Evolutionary conservation across 345 rosid genomes (phyloP), one percentile per base, ranked within the genome.

Genomic region (Arabidopsis suecica): DNA sequence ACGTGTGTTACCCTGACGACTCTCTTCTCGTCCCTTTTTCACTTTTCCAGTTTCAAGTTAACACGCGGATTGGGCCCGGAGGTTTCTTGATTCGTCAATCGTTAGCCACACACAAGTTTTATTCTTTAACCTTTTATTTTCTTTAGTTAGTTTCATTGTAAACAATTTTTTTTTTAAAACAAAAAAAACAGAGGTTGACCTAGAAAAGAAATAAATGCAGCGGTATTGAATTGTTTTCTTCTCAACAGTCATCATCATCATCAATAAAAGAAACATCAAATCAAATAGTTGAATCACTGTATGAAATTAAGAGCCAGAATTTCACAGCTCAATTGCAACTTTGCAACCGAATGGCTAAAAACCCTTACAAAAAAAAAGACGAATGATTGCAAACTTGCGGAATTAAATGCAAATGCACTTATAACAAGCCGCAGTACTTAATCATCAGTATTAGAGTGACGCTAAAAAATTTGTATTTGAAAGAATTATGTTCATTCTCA

Each of bases 271-370:
- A 42, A 14, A 25, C 28, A 45, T 22, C 38, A 37, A 22, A 48
- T 60, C 59, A 48, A 71, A n/a, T 71, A 68, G 48, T 50, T 38
- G 68, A 28, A 49, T 60, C 68, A 37, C 28, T 48, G 41, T 37
- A 37, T 61, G 33, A 7, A 22, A 57, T 57, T 18, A 42, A 69
- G 42, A 69, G 10, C 32, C 30, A 28, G 74, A 59, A 47, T 20
- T 45, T 33, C 66, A 44, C 74, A 47, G 48, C 49, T 48, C 48
- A 34, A 8, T 14, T 4, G 38, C 75, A 47, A 47, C 7, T 9
- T 54, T 47, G 25, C 41, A 34, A 70, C 9, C 37, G 16, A 44
- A 12, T 44, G 62, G 59, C 61, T 51, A 4, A 23, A 51, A 22
- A 11, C 32, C 32, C 33, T 20, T 48, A 18, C 53, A 3, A 3